Evolutionary conservation across 345 rosid species (phyloP).

Genomic region (Durio zibethinus): DNA sequence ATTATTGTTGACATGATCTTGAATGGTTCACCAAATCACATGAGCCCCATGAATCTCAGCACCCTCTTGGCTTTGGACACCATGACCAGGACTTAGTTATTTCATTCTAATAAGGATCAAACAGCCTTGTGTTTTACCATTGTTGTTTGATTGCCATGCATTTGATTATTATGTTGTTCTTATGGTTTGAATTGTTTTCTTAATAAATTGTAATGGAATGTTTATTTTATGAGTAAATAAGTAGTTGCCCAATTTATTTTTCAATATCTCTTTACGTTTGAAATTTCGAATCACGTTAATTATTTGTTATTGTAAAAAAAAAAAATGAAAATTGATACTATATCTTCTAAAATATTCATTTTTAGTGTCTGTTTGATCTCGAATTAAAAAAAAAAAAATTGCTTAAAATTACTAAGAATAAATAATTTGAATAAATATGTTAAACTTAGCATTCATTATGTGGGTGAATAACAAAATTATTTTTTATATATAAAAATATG

Average conservation of each 20-base stretch:
- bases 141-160: neutral
- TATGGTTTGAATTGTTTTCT: neutral
- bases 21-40: slow-evolving; percentile 47
- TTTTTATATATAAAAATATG: too few relatives aligned
- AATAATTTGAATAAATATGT: too few relatives aligned
- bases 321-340: too few relatives aligned
- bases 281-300: neutral
- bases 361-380: too few relatives aligned
- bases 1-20: slow-evolving; percentile 50
- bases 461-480: too few relatives aligned
- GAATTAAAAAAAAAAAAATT: too few relatives aligned
- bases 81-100: slow-evolving; percentile 22
- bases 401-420: too few relatives aligned
- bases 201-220: neutral
- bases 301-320: too few relatives aligned
- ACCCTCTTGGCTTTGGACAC: slow-evolving; percentile 58
- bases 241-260: neutral
- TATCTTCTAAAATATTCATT: too few relatives aligned
- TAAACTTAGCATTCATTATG: too few relatives aligned
- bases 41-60: slow-evolving; percentile 92
- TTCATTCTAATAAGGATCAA: neutral
- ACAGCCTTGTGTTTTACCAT: neutral
- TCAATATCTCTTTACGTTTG: neutral
- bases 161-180: neutral
- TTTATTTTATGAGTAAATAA: neutral